phyloP scores from a whole-genome alignment of 2,329 filamentous ascomycete species.

The Verruconis gallopava region DNA sequence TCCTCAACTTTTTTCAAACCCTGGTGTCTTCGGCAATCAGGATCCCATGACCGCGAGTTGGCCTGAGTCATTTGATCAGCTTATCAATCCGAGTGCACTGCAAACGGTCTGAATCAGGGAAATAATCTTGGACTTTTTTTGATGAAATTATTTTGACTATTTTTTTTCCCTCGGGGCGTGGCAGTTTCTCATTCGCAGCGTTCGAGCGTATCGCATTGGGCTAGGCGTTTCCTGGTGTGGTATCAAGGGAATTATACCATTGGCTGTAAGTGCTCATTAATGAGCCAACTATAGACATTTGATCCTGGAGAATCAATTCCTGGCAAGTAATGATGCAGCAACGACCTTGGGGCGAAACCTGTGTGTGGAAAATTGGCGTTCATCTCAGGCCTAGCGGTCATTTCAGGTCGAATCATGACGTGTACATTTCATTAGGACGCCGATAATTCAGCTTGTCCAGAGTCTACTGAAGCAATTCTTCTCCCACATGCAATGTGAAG shows the following conservation, averaged over 20 bases:
- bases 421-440: neutral
- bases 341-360: too few relatives aligned
- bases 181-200: neutral
- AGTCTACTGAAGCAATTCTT: too few relatives aligned
- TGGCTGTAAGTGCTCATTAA: neutral
- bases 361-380: too few relatives aligned
- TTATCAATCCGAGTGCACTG: neutral
- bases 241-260: neutral
- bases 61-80: neutral
- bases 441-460: too few relatives aligned
- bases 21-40: neutral
- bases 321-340: neutral
- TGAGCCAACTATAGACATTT: neutral
- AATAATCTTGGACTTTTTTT: too few relatives aligned
- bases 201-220: neutral
- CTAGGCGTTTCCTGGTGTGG: neutral
- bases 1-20: neutral
- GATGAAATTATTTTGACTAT: too few relatives aligned
- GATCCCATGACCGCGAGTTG: neutral
- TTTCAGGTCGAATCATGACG: neutral
- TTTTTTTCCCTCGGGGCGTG: too few relatives aligned
- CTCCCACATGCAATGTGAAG: too few relatives aligned
- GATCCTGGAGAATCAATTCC: neutral
- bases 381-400: too few relatives aligned
- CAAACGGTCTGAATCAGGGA: neutral